A percentile compares a stretch with the other conserved stretches of the same genome.
These are phyloP conservation scores for Fraxinus baroniana DNA, from an alignment of 305 asterid genomes.

Conservation along the genomic window DNA sequence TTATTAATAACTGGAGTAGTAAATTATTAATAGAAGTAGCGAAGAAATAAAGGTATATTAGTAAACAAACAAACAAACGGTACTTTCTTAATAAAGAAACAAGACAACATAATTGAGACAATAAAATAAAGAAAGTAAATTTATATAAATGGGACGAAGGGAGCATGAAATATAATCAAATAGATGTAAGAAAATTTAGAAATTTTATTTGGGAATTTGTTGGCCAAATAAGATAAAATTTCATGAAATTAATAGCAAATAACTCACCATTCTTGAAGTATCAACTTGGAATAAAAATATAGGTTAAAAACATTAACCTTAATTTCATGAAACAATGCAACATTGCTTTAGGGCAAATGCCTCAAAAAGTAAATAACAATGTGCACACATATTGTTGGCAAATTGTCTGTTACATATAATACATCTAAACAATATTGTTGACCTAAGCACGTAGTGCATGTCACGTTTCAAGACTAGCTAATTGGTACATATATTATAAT, in stretches of 20 bases:
- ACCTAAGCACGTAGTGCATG: conserved; percentile 29
- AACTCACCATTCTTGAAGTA: not conserved
- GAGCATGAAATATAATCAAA: not conserved
- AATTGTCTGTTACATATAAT: conserved; percentile 12
- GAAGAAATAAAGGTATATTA: no score
- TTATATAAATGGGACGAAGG: no score
- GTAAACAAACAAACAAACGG: no score
- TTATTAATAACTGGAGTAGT: no score
- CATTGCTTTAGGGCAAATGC: not conserved
- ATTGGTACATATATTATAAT: not conserved
- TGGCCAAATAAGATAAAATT: not conserved
- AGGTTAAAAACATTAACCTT: not conserved
- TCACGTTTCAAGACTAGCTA: conserved; percentile 24
- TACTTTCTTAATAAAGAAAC: no score
- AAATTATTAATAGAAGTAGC: no score
- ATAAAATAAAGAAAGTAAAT: no score
- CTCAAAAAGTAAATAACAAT: conserved; percentile 1
- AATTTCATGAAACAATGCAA: not conserved
- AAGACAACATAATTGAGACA: no score
- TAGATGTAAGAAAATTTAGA: not conserved
- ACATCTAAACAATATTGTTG: conserved; percentile 11
- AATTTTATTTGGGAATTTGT: not conserved
- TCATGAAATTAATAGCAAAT: not conserved
- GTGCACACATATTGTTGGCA: not conserved
- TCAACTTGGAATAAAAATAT: not conserved